Evolutionary conservation across 2,329 filamentous ascomycete genomes (phyloP).

Genomic region (Arthrinium puccinioides): DNA sequence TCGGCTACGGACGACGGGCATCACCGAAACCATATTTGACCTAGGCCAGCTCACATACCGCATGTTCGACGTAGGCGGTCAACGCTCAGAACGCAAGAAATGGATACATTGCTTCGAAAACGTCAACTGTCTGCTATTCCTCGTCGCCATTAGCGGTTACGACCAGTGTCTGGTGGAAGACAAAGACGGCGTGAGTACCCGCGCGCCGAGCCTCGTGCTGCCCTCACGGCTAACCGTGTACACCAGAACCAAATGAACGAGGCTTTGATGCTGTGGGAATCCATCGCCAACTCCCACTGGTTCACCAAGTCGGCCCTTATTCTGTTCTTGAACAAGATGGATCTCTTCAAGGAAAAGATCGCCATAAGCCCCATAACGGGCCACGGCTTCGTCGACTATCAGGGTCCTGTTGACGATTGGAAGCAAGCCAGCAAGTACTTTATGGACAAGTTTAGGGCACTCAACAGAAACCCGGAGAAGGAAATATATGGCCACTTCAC

Average conservation of each 20-base stretch:
- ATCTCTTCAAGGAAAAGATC: slow-evolving; percentile 75
- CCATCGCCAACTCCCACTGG: slow-evolving; percentile 80
- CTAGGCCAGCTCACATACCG: slow-evolving; percentile 87
- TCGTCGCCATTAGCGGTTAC: slow-evolving; percentile 93
- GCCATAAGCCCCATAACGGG: slow-evolving; percentile 61
- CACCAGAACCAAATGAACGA: slow-evolving; percentile 84
- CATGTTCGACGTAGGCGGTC: slow-evolving; percentile 94
- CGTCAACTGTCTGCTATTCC: slow-evolving; percentile 84
- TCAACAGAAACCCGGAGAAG: slow-evolving; percentile 63
- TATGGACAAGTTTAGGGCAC: slow-evolving; percentile 69
- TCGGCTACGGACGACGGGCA: slow-evolving; percentile 84
- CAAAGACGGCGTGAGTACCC: slow-evolving; percentile 74
- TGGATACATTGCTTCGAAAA: slow-evolving; percentile 98
- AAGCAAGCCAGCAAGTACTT: slow-evolving; percentile 76
- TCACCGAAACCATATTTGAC: slow-evolving; percentile 92
- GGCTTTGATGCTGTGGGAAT: slow-evolving; percentile 80
- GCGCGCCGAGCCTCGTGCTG: background rate
- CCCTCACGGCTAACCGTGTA: slow-evolving; percentile 4
- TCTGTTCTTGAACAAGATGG: slow-evolving; percentile 83
- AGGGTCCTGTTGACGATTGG: slow-evolving; percentile 62
- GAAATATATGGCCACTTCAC: slow-evolving; percentile 58
- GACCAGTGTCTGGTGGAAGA: slow-evolving; percentile 95
- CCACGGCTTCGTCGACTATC: slow-evolving; percentile 73
- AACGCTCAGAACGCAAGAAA: slow-evolving; percentile 90
- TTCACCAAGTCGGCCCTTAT: slow-evolving; percentile 77